Evolutionary conservation across 192 early-diverging fungal genomes (phyloP).

Genomic region (Coemansia biformis): DNA sequence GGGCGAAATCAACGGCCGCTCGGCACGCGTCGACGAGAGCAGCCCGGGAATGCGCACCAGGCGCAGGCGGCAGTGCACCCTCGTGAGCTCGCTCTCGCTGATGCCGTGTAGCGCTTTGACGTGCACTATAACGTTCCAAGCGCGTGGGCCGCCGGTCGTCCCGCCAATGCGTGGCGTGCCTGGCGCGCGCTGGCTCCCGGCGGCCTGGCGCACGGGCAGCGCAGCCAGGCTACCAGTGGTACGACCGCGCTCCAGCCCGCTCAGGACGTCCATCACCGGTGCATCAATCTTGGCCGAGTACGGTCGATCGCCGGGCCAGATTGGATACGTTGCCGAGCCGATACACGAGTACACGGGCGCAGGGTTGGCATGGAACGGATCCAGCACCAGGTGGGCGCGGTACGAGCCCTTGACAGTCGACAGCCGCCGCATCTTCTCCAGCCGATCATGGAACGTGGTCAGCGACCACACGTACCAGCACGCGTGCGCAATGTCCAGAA

Average conservation of each 20-base stretch:
- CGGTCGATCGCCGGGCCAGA: constrained; percentile 37
- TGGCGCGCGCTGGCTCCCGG: background rate
- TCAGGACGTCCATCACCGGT: constrained; percentile 28
- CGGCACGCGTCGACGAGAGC: constrained; percentile 3
- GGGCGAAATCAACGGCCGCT: constrained; percentile 12
- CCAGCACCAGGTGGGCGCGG: constrained; percentile 32
- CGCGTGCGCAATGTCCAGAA: constrained; percentile 48
- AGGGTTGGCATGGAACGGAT: constrained; percentile 31
- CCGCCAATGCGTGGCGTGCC: no score
- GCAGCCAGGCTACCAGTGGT: constrained; percentile 24
- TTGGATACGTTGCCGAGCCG: constrained; percentile 28
- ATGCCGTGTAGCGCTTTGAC: constrained; percentile 26
- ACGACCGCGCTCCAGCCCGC: constrained; percentile 31
- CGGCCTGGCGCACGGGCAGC: constrained; percentile 15
- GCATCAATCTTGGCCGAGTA: constrained; percentile 45
- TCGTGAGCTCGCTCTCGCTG: constrained; percentile 25
- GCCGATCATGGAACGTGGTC: constrained; percentile 50
- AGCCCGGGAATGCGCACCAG: constrained; percentile 23
- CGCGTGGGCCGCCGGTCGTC: background rate
- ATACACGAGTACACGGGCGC: constrained; percentile 39
- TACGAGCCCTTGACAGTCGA: constrained; percentile 47
- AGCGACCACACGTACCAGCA: constrained; percentile 65
- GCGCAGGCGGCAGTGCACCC: constrained; percentile 43
- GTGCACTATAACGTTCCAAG: constrained; percentile 42
- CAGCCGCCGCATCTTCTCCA: constrained; percentile 65